These are phyloP conservation scores for Termitomyces sp. DNA, from an alignment of 768 basidiomycete species.

Conservation along the genomic window DNA sequence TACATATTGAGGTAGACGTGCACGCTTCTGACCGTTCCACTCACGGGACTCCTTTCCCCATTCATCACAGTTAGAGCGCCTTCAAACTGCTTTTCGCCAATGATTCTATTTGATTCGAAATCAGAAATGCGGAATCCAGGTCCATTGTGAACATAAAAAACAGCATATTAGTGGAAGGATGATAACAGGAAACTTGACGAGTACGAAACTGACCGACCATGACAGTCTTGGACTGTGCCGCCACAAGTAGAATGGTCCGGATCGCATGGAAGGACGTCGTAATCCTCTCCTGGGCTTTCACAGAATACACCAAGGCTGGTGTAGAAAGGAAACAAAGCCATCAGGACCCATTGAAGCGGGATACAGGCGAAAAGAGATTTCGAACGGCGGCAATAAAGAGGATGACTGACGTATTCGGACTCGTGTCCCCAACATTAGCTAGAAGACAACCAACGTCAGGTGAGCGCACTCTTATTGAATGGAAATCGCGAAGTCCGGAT, in stretches of 20 bases:
- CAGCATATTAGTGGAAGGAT: not conserved
- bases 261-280: conserved; percentile 68
- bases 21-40: conserved; percentile 62
- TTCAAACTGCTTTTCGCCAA: conserved; percentile 65
- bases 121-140: conserved; percentile 74
- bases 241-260: conserved; percentile 74
- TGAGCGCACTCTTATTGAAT: not conserved
- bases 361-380: not conserved
- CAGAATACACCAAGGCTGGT: conserved; percentile 67
- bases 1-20: conserved; percentile 72
- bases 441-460: conserved; percentile 6
- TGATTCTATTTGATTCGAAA: conserved; percentile 72
- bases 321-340: conserved; percentile 1
- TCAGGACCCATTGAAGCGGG: not conserved
- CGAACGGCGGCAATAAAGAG: conserved; percentile 1
- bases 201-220: conserved; percentile 48
- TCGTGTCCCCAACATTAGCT: conserved; percentile 83
- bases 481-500: not conserved
- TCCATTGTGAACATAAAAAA: conserved; percentile 54
- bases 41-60: conserved; percentile 39
- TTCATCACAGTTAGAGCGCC: conserved; percentile 67
- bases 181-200: not conserved
- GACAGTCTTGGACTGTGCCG: conserved; percentile 61
- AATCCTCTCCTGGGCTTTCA: conserved; percentile 67
- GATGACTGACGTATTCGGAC: conserved; percentile 66